These are phyloP conservation scores for Incumbomyces lentus DNA, from an alignment of 2,329 filamentous ascomycete species.

Conservation along the genomic window DNA sequence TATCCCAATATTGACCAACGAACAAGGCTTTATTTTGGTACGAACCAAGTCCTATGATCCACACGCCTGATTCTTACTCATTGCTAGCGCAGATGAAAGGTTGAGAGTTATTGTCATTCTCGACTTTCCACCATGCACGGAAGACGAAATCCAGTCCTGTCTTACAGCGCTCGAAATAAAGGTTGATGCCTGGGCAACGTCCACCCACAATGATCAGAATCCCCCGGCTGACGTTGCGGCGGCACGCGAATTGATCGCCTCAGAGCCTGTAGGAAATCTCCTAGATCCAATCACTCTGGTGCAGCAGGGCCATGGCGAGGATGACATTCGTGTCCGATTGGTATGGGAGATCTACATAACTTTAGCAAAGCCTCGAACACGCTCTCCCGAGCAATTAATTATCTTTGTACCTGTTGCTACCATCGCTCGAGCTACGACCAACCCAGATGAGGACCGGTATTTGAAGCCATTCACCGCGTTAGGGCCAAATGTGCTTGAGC, in stretches of 20 bases:
- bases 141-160: constrained; percentile 37
- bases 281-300: constrained; percentile 37
- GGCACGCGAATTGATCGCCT: constrained; percentile 34
- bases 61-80: constrained; percentile 37
- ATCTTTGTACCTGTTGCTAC: constrained; percentile 37
- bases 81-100: constrained; percentile 44
- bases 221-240: constrained; percentile 28
- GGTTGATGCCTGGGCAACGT: constrained; percentile 38
- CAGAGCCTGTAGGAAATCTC: constrained; percentile 28
- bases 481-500: constrained; percentile 48
- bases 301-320: constrained; percentile 32
- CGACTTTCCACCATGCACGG: constrained; percentile 40
- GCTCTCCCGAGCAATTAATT: constrained; percentile 46
- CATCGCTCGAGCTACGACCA: constrained; percentile 31
- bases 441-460: constrained; percentile 38
- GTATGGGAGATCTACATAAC: constrained; percentile 36
- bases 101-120: constrained; percentile 43
- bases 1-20: constrained; percentile 1
- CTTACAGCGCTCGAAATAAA: constrained; percentile 40
- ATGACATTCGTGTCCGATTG: constrained; percentile 27
- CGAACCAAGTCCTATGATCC: constrained; percentile 9
- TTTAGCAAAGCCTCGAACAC: constrained; percentile 38
- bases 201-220: constrained; percentile 14
- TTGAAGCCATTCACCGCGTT: constrained; percentile 45
- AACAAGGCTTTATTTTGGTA: constrained; percentile 33